phyloP scores from a whole-genome alignment of 768 basidiomycete genomes.

The Kondoa malvinella region DNA sequence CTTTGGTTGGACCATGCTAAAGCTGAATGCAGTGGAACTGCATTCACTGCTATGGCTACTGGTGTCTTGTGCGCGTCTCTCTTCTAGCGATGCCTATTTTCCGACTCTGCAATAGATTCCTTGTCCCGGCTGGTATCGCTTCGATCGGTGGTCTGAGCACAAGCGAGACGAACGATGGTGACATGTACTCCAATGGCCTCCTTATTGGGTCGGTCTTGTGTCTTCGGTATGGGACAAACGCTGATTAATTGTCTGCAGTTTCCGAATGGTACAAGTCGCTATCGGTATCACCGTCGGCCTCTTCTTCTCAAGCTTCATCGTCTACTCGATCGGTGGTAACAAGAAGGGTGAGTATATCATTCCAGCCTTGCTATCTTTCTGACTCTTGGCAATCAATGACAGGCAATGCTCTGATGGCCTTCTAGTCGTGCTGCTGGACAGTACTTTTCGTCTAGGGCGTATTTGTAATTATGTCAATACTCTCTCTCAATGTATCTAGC shows the following conservation, averaged over 20 bases:
- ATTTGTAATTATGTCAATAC: too few relatives aligned
- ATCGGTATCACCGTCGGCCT: constrained; percentile 26
- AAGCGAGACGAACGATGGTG: constrained; percentile 12
- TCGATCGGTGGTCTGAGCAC: constrained; percentile 21
- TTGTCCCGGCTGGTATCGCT: constrained; percentile 21
- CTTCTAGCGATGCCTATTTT: not conserved
- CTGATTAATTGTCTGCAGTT: not conserved
- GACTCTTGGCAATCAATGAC: not conserved
- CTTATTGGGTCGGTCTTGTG: constrained; percentile 15
- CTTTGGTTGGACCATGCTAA: not conserved
- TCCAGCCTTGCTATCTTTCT: not conserved
- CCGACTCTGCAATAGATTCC: constrained; percentile 6
- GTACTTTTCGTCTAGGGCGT: too few relatives aligned
- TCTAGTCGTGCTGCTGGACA: too few relatives aligned
- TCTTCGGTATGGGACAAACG: too few relatives aligned
- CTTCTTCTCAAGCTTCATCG: constrained; percentile 22
- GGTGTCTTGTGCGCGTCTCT: constrained; percentile 15
- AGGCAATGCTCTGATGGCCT: too few relatives aligned
- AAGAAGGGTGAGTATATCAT: constrained; percentile 11
- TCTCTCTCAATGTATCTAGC: too few relatives aligned
- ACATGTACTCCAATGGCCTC: constrained; percentile 23
- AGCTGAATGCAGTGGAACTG: not conserved
- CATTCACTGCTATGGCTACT: constrained; percentile 18
- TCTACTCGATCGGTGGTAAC: constrained; percentile 22
- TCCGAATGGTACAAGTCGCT: constrained; percentile 24